Conservation (phyloP, 2,329 filamentous ascomycete genomes). For the Pseudopyrenochaeta lycopersici region DNA sequence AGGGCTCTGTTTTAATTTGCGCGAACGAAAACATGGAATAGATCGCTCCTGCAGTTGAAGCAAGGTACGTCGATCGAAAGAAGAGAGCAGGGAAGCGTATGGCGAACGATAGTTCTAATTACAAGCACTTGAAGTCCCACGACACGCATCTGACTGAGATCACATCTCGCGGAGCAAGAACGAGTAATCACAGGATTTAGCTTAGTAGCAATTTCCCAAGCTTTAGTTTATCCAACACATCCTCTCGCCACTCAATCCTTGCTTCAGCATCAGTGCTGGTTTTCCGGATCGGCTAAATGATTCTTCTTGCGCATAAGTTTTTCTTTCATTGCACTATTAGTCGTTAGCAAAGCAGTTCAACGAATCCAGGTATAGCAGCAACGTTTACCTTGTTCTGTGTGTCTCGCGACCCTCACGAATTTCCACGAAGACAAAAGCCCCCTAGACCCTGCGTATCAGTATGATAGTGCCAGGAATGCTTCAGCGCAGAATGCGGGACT, state of each 20-base stretch:
- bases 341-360: neutral
- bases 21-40: neutral
- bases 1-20: neutral
- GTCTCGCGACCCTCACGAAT: constrained; percentile 6
- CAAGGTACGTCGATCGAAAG: neutral
- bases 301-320: constrained; percentile 5
- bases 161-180: neutral
- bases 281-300: neutral
- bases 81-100: neutral
- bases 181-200: neutral
- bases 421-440: constrained; percentile 7
- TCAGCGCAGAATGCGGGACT: neutral
- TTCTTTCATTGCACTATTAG: constrained; percentile 1
- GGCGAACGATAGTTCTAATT: neutral
- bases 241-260: neutral
- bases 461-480: neutral
- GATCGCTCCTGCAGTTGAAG: neutral
- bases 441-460: constrained; percentile 2
- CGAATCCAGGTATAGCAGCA: neutral
- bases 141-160: neutral
- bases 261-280: neutral
- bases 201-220: neutral
- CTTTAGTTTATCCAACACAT: neutral
- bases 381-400: neutral
- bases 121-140: neutral